These are phyloP conservation scores for Colletotrichum godetiae DNA, from an alignment of 2,329 filamentous ascomycete species.

Conservation along the genomic window DNA sequence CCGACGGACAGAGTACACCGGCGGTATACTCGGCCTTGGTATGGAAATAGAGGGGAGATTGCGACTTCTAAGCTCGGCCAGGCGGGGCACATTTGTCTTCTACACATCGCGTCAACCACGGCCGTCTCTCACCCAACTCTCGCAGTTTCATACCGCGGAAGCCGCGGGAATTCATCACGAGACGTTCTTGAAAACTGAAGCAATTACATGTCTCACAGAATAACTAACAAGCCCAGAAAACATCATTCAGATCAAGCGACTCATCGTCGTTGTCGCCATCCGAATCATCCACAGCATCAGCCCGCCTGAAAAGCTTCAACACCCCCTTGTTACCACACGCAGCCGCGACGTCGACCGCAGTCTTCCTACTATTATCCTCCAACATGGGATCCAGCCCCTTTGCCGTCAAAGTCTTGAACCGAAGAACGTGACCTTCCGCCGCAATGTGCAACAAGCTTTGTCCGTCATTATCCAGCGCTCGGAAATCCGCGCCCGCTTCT, in stretches of 20 bases:
- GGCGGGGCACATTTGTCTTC: background rate
- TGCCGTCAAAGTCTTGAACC: constrained; percentile 42
- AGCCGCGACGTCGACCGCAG: constrained; percentile 48
- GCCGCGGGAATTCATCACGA: background rate
- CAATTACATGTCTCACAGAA: no score
- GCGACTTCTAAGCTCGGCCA: no score
- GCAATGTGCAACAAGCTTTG: constrained; percentile 45
- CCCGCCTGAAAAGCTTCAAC: constrained; percentile 43
- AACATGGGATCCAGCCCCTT: constrained; percentile 43
- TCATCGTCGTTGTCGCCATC: background rate
- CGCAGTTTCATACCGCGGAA: background rate
- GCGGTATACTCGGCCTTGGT: background rate
- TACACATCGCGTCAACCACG: background rate
- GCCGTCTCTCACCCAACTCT: background rate
- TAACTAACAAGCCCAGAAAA: background rate
- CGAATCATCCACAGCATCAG: background rate
- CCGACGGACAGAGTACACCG: background rate
- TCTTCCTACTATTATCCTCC: constrained; percentile 44
- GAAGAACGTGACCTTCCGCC: constrained; percentile 30
- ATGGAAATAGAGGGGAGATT: background rate
- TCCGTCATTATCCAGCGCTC: constrained; percentile 40
- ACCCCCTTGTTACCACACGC: constrained; percentile 42
- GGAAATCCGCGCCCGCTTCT: constrained; percentile 42
- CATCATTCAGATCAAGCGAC: background rate
- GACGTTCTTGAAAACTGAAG: no score